Evolutionary conservation across 2,329 filamentous ascomycete genomes (phyloP).

Genomic region (Penicillium sp.): DNA sequence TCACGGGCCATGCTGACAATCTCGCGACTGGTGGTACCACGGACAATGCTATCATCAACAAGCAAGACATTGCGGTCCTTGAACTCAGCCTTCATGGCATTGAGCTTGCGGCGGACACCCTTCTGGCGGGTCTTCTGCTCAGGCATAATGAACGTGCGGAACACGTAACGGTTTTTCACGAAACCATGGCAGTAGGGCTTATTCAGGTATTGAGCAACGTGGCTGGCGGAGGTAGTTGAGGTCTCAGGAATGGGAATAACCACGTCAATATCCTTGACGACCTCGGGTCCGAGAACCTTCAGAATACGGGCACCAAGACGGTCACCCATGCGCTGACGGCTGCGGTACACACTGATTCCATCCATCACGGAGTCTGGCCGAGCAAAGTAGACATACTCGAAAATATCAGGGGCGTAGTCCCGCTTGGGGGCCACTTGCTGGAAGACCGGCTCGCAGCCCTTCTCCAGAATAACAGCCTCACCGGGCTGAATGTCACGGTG

Average conservation of each 20-base stretch:
- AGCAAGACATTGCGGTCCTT: slow-evolving; percentile 75
- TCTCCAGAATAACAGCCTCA: slow-evolving; percentile 81
- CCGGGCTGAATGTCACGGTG: slow-evolving; percentile 79
- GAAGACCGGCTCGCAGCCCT: slow-evolving; percentile 73
- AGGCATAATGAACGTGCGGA: slow-evolving; percentile 84
- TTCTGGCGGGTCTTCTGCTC: slow-evolving; percentile 79
- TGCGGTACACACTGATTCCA: slow-evolving; percentile 81
- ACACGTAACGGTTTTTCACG: slow-evolving; percentile 87
- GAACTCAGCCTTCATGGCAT: slow-evolving; percentile 83
- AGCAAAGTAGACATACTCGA: slow-evolving; percentile 86
- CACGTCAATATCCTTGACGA: slow-evolving; percentile 71
- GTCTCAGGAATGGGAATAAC: slow-evolving; percentile 86
- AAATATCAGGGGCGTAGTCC: slow-evolving; percentile 79
- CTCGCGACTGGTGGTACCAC: slow-evolving; percentile 78
- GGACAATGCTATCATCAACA: slow-evolving; percentile 87
- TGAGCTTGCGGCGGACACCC: slow-evolving; percentile 85
- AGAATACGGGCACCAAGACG: slow-evolving; percentile 74
- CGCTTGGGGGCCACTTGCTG: slow-evolving; percentile 68
- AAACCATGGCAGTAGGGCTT: slow-evolving; percentile 81
- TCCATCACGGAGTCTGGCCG: slow-evolving; percentile 81
- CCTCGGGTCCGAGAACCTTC: slow-evolving; percentile 65
- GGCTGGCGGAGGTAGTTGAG: slow-evolving; percentile 75
- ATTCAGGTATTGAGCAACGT: slow-evolving; percentile 70
- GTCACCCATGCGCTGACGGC: slow-evolving; percentile 81
- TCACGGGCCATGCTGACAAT: slow-evolving; percentile 84